A percentile compares a stretch with the other conserved stretches of the same genome.
These are phyloP conservation scores for Skeletonema potamos DNA, from an alignment of 108 stramenopile species.

Conservation along the genomic window DNA sequence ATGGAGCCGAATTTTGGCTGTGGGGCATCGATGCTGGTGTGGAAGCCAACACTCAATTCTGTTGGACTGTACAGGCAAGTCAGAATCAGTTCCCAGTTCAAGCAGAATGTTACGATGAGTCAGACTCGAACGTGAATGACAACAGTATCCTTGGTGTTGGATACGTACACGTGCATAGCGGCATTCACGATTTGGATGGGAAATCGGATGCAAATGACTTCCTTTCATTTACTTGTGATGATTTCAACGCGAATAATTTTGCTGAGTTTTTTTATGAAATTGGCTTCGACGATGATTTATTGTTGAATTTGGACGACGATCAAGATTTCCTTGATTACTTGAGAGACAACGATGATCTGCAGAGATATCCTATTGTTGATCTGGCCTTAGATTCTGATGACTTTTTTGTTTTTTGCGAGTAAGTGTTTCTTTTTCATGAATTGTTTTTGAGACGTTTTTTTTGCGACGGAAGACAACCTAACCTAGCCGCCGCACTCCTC, in stretches of 20 bases:
- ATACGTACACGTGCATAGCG: background rate
- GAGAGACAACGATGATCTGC: background rate
- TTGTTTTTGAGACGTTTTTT: background rate
- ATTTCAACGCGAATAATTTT: background rate
- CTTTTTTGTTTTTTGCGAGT: background rate
- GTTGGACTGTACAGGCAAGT: constrained; percentile 1
- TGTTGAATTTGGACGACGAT: background rate
- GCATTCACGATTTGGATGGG: background rate
- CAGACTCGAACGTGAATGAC: background rate
- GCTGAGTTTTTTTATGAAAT: background rate
- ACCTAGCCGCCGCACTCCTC: background rate
- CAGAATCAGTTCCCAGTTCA: background rate
- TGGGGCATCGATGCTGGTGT: constrained; percentile 6
- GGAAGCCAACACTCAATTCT: constrained; percentile 1
- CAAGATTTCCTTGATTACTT: background rate
- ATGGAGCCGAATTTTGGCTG: background rate
- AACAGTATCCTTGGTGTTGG: background rate
- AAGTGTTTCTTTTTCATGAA: background rate
- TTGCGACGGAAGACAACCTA: background rate
- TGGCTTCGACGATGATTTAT: background rate
- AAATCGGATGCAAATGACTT: background rate
- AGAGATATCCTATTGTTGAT: constrained; percentile 1
- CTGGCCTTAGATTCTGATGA: background rate
- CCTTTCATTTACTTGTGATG: background rate
- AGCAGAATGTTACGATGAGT: background rate